These are phyloP conservation scores for Coemansia sp. DNA, from an alignment of 192 early-diverging fungal species.

Conservation along the genomic window DNA sequence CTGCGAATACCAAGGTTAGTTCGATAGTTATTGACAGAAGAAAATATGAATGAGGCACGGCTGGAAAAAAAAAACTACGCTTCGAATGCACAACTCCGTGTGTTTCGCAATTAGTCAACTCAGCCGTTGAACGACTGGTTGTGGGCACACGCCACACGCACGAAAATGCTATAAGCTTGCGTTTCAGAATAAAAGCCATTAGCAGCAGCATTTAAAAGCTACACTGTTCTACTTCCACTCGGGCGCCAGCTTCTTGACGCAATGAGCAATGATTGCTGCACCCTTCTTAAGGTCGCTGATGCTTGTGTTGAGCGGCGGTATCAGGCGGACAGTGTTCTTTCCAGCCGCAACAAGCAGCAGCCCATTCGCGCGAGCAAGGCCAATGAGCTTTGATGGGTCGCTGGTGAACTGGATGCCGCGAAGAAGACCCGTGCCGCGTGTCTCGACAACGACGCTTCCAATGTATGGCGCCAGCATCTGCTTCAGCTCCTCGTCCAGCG, in stretches of 20 bases:
- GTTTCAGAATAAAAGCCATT: no score
- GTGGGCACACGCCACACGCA: neutral
- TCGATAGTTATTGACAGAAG: no score
- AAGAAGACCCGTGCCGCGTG: conserved; percentile 87
- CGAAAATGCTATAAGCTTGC: no score
- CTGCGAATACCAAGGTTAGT: no score
- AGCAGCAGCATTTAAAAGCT: neutral
- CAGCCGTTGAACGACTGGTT: neutral
- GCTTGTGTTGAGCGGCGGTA: conserved; percentile 85
- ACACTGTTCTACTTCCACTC: neutral
- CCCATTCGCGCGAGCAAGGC: conserved; percentile 78
- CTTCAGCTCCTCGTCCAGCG: conserved; percentile 61
- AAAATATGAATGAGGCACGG: no score
- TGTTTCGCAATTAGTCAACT: no score
- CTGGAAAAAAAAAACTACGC: no score
- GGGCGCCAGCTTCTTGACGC: conserved; percentile 29
- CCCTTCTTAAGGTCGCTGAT: conserved; percentile 79
- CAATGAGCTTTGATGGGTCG: conserved; percentile 70
- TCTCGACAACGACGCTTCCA: conserved; percentile 64
- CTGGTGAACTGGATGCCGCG: conserved; percentile 81
- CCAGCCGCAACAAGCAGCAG: conserved; percentile 86
- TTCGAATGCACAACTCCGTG: neutral
- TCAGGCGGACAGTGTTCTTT: conserved; percentile 87
- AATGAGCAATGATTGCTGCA: conserved; percentile 69
- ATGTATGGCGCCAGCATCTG: conserved; percentile 50